Percentiles rank a stretch among this genome's conserved stretches.
phyloP scores from a whole-genome alignment of 345 rosid species.

The Heritiera fomes region DNA sequence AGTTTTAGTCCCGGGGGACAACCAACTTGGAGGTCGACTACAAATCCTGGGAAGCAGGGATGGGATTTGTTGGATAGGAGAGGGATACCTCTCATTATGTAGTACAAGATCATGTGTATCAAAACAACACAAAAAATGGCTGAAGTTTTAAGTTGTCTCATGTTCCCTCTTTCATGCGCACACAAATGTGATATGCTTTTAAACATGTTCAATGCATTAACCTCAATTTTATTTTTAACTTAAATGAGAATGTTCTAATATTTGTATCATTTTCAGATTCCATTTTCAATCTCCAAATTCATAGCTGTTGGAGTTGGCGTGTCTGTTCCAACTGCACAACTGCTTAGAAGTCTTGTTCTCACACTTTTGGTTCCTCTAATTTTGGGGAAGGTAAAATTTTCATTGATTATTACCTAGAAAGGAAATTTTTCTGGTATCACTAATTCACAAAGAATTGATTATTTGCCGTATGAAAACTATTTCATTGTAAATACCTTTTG shows the following conservation, averaged over 20 bases:
- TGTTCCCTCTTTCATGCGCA: not conserved
- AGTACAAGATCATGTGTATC: not conserved
- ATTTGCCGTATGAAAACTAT: not conserved
- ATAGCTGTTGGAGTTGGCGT: conserved; percentile 87
- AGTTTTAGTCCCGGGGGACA: not conserved
- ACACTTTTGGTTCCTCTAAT: conserved; percentile 74
- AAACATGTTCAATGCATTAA: conserved; percentile 7
- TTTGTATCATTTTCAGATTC: conserved; percentile 52
- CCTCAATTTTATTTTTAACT: not conserved
- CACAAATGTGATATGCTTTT: not conserved
- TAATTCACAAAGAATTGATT: not conserved
- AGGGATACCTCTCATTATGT: not conserved
- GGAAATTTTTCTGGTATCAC: not conserved
- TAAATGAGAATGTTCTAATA: not conserved
- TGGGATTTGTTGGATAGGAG: not conserved
- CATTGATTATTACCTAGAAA: not conserved
- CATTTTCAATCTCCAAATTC: conserved; percentile 80
- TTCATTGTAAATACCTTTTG: not conserved
- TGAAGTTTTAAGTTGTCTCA: not conserved
- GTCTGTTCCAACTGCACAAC: conserved; percentile 71
- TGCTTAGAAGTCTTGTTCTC: conserved; percentile 73
- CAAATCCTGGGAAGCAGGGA: not conserved
- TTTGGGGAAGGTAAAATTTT: conserved; percentile 72
- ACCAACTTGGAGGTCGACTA: not conserved
- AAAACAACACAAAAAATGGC: not conserved